Evolutionary conservation across 768 basidiomycete genomes (phyloP).

Genomic region (Kondoa malvinella): DNA sequence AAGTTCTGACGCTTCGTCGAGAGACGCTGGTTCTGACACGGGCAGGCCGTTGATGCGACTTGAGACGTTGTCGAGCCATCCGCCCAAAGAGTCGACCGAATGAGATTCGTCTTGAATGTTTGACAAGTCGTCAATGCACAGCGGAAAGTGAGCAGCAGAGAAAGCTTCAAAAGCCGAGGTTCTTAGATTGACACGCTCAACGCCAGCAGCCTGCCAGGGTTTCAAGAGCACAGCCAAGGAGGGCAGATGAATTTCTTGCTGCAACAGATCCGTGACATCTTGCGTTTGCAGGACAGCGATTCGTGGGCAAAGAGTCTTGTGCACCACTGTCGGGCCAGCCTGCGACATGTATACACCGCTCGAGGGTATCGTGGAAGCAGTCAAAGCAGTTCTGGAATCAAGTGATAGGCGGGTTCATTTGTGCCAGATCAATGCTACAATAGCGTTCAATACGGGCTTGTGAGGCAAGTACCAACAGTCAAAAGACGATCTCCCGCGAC

Average conservation of each 20-base stretch:
- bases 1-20: slow-evolving; percentile 5
- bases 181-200: slow-evolving; percentile 16
- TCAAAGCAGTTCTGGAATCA: too few relatives aligned
- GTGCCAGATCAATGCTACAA: too few relatives aligned
- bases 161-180: slow-evolving; percentile 17
- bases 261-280: background rate
- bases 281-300: background rate
- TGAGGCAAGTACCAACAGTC: too few relatives aligned
- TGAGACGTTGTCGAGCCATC: slow-evolving; percentile 10
- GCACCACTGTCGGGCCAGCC: background rate
- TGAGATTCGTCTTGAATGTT: slow-evolving; percentile 15
- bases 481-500: too few relatives aligned
- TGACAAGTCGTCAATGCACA: slow-evolving; percentile 11
- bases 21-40: slow-evolving; percentile 9
- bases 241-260: slow-evolving; percentile 6
- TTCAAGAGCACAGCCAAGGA: slow-evolving; percentile 15
- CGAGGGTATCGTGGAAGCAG: background rate
- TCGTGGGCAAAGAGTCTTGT: background rate
- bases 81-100: slow-evolving; percentile 7
- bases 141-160: slow-evolving; percentile 10
- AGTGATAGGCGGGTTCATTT: too few relatives aligned
- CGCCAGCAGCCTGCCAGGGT: slow-evolving; percentile 15
- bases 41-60: slow-evolving; percentile 8
- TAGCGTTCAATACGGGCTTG: too few relatives aligned
- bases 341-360: background rate